Evolutionary conservation across 306 rosid genomes (phyloP).

Genomic region (Vigna mungo): DNA sequence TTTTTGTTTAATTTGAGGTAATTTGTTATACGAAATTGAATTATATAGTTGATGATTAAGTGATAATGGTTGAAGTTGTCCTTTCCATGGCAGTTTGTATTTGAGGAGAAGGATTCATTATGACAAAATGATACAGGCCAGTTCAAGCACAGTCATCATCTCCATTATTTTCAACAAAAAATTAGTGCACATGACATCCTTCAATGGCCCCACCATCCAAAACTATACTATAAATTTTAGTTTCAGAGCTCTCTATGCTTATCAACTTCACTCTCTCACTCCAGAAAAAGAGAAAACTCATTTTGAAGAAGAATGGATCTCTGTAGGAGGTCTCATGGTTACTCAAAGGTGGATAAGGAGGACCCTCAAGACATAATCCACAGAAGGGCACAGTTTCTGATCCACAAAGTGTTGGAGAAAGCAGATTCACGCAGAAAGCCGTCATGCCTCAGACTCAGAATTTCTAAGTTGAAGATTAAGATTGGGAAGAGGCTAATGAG

Average conservation of each 20-base stretch:
- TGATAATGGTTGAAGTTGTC: not conserved
- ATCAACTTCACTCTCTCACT: constrained; percentile 1
- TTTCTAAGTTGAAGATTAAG: constrained; percentile 74
- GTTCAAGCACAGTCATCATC: constrained; percentile 52
- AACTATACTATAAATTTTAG: constrained; percentile 49
- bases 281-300: not conserved
- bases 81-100: constrained; percentile 32
- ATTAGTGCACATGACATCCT: constrained; percentile 66
- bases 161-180: constrained; percentile 55
- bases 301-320: constrained; percentile 50
- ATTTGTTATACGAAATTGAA: no score
- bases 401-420: constrained; percentile 68
- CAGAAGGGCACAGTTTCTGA: constrained; percentile 79
- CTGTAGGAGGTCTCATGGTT: constrained; percentile 42
- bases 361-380: constrained; percentile 72
- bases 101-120: constrained; percentile 12
- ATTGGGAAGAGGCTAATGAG: constrained; percentile 75
- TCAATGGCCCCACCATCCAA: constrained; percentile 48
- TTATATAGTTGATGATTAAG: not conserved
- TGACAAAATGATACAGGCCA: constrained; percentile 58
- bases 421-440: constrained; percentile 57
- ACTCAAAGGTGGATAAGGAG: constrained; percentile 79
- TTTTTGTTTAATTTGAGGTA: no score
- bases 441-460: constrained; percentile 63
- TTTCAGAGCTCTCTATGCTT: constrained; percentile 29